These are phyloP conservation scores for Chaetomium tenue DNA, from an alignment of 495 filamentous ascomycete genomes.

Conservation along the genomic window DNA sequence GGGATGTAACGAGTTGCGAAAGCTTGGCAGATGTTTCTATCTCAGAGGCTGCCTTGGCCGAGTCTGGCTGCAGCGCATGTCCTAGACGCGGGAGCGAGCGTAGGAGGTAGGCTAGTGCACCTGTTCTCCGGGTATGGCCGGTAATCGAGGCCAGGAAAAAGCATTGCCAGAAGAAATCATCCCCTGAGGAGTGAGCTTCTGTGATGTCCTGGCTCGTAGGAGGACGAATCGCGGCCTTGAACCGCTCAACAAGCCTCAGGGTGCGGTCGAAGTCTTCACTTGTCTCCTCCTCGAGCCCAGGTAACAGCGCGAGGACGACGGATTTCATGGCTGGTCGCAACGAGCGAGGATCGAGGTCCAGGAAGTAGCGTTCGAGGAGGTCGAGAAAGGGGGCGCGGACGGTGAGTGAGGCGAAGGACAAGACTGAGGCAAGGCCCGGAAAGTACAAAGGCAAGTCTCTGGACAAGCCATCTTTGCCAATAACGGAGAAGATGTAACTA, in stretches of 20 bases:
- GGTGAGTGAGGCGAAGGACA: slow-evolving; percentile 90
- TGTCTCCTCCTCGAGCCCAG: slow-evolving; percentile 91
- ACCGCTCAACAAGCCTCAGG: slow-evolving; percentile 69
- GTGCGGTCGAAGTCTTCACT: slow-evolving; percentile 96
- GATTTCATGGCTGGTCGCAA: slow-evolving; percentile 87
- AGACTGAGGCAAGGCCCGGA: slow-evolving; percentile 79
- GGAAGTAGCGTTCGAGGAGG: slow-evolving; percentile 76
- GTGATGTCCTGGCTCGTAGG: slow-evolving; percentile 47
- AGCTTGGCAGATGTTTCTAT: slow-evolving; percentile 47
- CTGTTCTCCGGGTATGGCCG: slow-evolving; percentile 74
- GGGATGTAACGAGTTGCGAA: slow-evolving; percentile 75
- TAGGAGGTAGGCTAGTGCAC: slow-evolving; percentile 79
- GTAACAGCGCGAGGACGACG: slow-evolving; percentile 78
- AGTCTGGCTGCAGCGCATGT: slow-evolving; percentile 33
- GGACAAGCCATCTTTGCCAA: slow-evolving; percentile 72
- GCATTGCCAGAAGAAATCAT: slow-evolving; percentile 97
- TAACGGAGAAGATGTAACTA: slow-evolving; percentile 74
- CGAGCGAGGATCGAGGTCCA: slow-evolving; percentile 63
- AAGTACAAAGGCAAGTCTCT: slow-evolving; percentile 82
- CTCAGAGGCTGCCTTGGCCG: slow-evolving; percentile 24
- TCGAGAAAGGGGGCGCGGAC: slow-evolving; percentile 80
- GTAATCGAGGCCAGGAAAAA: slow-evolving; percentile 93
- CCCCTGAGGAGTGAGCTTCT: slow-evolving; percentile 57
- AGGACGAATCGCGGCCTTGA: slow-evolving; percentile 65
- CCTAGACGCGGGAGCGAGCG: slow-evolving; percentile 76